phyloP scores from a whole-genome alignment of 2,329 filamentous ascomycete species.

The Xylaria polymorpha region DNA sequence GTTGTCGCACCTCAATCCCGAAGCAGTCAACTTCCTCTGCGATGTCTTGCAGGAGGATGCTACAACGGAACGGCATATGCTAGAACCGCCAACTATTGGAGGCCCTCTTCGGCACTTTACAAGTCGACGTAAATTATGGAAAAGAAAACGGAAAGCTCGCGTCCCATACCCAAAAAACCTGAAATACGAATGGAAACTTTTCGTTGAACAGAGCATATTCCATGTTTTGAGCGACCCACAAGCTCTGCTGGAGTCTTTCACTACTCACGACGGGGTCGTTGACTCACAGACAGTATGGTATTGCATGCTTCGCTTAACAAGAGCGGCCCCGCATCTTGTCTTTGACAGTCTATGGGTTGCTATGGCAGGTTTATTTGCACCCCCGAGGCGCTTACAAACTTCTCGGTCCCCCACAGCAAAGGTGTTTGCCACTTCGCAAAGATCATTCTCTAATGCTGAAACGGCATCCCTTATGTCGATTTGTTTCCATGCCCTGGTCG shows the following conservation, averaged over 20 bases:
- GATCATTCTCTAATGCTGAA: constrained; percentile 59
- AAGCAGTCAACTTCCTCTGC: constrained; percentile 70
- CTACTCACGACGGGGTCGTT: constrained; percentile 61
- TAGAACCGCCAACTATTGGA: constrained; percentile 55
- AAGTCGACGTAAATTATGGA: constrained; percentile 49
- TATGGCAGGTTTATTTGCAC: constrained; percentile 67
- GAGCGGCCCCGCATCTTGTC: constrained; percentile 67
- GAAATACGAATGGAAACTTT: constrained; percentile 66
- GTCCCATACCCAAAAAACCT: constrained; percentile 49
- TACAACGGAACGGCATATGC: constrained; percentile 62
- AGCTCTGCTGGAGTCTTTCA: constrained; percentile 68
- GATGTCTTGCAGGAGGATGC: constrained; percentile 68
- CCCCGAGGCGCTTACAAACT: constrained; percentile 59
- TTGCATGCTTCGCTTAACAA: constrained; percentile 69
- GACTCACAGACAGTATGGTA: constrained; percentile 73
- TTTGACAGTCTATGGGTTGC: constrained; percentile 74
- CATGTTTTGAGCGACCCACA: constrained; percentile 69
- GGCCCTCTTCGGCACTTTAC: constrained; percentile 47
- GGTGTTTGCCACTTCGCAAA: constrained; percentile 52
- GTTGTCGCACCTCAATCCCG: constrained; percentile 63
- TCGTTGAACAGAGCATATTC: constrained; percentile 73
- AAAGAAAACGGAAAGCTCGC: constrained; percentile 49
- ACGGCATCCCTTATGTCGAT: constrained; percentile 67
- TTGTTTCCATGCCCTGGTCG: constrained; percentile 71
- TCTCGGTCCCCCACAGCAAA: constrained; percentile 54